These are phyloP conservation scores for Fusarium xylarioides DNA, from an alignment of 2,329 filamentous ascomycete genomes.

Conservation along the genomic window DNA sequence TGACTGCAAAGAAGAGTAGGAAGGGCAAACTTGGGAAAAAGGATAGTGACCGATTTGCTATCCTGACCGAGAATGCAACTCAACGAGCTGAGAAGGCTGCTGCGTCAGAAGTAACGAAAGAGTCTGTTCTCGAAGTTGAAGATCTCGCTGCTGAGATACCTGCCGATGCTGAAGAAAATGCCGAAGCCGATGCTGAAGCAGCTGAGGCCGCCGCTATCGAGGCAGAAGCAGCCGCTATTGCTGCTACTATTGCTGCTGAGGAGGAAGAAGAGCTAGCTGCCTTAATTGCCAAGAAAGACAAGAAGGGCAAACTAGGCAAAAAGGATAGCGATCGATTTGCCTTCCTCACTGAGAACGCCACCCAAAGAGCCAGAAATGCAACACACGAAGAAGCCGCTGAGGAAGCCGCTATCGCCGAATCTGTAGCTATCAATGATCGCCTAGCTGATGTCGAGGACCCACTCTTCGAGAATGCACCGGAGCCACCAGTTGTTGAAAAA, in stretches of 20 bases:
- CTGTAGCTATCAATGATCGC: slow-evolving; percentile 25
- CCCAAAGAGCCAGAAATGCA: slow-evolving; percentile 30
- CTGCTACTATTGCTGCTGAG: slow-evolving; percentile 20
- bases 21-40: slow-evolving; percentile 42
- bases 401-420: slow-evolving; percentile 26
- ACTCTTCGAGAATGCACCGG: slow-evolving; percentile 16
- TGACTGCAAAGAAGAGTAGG: slow-evolving; percentile 50
- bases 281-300: slow-evolving; percentile 28
- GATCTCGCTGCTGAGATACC: slow-evolving; percentile 11
- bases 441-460: slow-evolving; percentile 15
- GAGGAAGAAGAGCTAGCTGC: slow-evolving; percentile 37
- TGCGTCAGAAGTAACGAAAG: slow-evolving; percentile 40
- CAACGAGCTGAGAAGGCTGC: slow-evolving; percentile 35
- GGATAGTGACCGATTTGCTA: slow-evolving; percentile 44
- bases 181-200: slow-evolving; percentile 19
- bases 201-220: slow-evolving; percentile 39
- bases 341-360: slow-evolving; percentile 33
- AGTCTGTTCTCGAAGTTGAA: not conserved
- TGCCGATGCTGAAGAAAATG: slow-evolving; percentile 26
- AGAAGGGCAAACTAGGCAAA: slow-evolving; percentile 35
- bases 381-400: slow-evolving; percentile 19
- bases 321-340: slow-evolving; percentile 35
- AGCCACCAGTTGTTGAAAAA: slow-evolving; percentile 24
- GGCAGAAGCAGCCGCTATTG: slow-evolving; percentile 42
- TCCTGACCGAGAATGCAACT: slow-evolving; percentile 35